Base-by-base conservation (phyloP, 2,329 filamentous ascomycete genomes). In the Boeremia exigua region DNA sequence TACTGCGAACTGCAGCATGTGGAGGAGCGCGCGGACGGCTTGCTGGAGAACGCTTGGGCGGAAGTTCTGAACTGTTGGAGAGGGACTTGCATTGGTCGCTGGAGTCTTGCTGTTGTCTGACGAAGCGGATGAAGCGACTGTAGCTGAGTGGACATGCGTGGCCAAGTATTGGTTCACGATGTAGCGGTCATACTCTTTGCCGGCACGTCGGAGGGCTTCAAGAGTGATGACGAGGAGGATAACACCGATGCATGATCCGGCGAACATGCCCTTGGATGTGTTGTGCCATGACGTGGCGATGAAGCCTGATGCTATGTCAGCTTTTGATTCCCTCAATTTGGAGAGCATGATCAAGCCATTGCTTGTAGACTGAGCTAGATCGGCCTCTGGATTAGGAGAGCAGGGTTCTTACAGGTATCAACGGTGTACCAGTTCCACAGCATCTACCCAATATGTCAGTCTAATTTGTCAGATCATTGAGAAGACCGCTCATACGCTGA, bases 341-440 rank as follows among this genome's bases (percentile, higher is more conserved):
- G 12, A 32, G 43, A 14, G 4, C 6, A 33, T 23, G 14, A 11
- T 14, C 19, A 32, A 14, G 19, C 14, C 15, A 23, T 15, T 23
- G 19, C 19, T 23, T 23, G 19, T 23, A 23, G 25, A 9, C 5
- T 12, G 32, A 45, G n/a, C 10, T 7, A 17, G 5, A 17, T 10
- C 6, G 27, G 23, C 8, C 29, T 14, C 2, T 43, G 3, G 1
- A 23, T 10, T 2, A 17, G n/a, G 17, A 1, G 4, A 2, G 14
- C 1, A 15, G 25, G 12, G 5, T 29, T 63, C 65, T 36, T 65
- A 71, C 81, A 92, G 15, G 87, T 76, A 69, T 89, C 86, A 67
- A 90, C 78, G 1, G 87, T 90, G 72, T 90, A 81, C 88, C 88
- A 91, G 72, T 92, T 92, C 88, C 89, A 92, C 44, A 91, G 78